These are phyloP conservation scores for Candida xyloterini DNA, from an alignment of 805 yeast species.

Conservation along the genomic window DNA sequence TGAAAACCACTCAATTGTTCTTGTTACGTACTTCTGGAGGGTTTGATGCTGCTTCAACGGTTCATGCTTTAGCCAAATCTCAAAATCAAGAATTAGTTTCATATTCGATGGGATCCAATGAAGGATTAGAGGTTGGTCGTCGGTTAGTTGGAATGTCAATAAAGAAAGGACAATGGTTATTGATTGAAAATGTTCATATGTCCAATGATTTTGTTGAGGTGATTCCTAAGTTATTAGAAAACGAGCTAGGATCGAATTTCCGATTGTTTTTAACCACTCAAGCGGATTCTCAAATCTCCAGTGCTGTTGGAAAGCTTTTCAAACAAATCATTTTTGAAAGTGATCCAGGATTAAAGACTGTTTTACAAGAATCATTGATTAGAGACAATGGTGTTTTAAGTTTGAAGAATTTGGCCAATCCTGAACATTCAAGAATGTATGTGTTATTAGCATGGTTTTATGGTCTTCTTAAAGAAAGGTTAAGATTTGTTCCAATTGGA, in stretches of 20 bases:
- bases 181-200: slow-evolving; percentile 80
- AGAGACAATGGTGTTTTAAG: slow-evolving; percentile 26
- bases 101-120: slow-evolving; percentile 74
- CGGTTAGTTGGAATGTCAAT: slow-evolving; percentile 46
- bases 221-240: slow-evolving; percentile 46
- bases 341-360: slow-evolving; percentile 54
- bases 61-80: slow-evolving; percentile 43
- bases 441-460: slow-evolving; percentile 71
- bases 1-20: slow-evolving; percentile 35
- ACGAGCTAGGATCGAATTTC: slow-evolving; percentile 36
- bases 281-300: slow-evolving; percentile 46
- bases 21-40: slow-evolving; percentile 60
- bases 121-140: slow-evolving; percentile 57
- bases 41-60: slow-evolving; percentile 59
- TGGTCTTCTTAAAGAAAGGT: slow-evolving; percentile 55
- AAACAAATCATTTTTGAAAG: slow-evolving; percentile 60
- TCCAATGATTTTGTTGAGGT: slow-evolving; percentile 60
- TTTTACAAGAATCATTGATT: slow-evolving; percentile 31
- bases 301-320: slow-evolving; percentile 52
- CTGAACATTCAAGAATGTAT: slow-evolving; percentile 45
- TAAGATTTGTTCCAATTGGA: slow-evolving; percentile 60
- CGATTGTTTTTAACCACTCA: slow-evolving; percentile 66
- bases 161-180: slow-evolving; percentile 61
- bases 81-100: slow-evolving; percentile 32
- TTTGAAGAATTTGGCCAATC: slow-evolving; percentile 10